Evolutionary conservation across 1,284 basidiomycete species (phyloP).

Genomic region (Boletus semigastroideus): DNA sequence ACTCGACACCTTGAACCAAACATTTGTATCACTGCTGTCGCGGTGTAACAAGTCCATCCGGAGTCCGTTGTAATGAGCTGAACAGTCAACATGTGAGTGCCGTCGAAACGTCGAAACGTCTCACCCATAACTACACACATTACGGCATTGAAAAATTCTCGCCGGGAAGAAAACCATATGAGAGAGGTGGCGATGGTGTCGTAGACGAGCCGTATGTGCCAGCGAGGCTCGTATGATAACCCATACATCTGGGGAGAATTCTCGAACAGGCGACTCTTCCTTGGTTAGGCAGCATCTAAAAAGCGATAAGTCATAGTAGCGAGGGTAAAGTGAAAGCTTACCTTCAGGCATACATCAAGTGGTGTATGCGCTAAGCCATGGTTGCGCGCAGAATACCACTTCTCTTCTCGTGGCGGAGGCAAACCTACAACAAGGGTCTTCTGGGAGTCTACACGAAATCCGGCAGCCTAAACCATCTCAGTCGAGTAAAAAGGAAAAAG

Average conservation of each 20-base stretch:
- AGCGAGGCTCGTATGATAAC: no score
- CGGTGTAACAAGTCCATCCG: no score
- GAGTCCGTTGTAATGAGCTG: no score
- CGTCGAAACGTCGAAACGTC: no score
- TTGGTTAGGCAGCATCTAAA: constrained; percentile 40
- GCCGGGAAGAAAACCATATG: neutral
- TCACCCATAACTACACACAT: neutral
- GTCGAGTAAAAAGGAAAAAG: neutral
- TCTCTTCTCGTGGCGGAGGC: constrained; percentile 41
- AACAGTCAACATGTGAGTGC: no score
- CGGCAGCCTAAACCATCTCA: constrained; percentile 37
- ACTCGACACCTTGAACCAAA: no score
- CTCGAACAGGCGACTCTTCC: constrained; percentile 25
- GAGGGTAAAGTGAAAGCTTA: constrained; percentile 12
- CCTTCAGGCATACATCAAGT: constrained; percentile 38
- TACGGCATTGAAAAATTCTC: neutral
- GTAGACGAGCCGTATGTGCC: no score
- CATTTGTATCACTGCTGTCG: no score
- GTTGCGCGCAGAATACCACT: constrained; percentile 41
- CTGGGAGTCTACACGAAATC: constrained; percentile 43
- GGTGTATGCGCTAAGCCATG: constrained; percentile 46
- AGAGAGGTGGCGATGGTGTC: no score
- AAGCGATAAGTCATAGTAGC: neutral
- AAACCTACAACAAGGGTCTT: constrained; percentile 48
- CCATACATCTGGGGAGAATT: no score